Percentiles rank a stretch among this genome's conserved stretches.
phyloP scores from a whole-genome alignment of 495 filamentous ascomycete species.

The Neurospora pannonica region DNA sequence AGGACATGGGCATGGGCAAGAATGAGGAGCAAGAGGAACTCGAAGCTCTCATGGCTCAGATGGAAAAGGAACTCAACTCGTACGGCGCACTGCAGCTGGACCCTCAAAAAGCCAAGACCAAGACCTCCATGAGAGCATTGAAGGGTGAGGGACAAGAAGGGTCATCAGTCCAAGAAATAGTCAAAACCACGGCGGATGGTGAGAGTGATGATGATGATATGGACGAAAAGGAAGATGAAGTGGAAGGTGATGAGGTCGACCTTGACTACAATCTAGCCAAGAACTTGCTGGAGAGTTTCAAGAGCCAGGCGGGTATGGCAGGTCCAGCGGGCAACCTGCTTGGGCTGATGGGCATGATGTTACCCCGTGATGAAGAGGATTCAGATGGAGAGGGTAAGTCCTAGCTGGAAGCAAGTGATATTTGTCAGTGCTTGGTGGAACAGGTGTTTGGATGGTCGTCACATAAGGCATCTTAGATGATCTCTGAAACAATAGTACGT shows the following conservation, averaged over 20 bases:
- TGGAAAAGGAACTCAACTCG: conserved; percentile 72
- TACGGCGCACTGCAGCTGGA: conserved; percentile 67
- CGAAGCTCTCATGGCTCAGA: conserved; percentile 57
- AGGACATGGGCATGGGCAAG: conserved; percentile 23
- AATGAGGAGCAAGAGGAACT: conserved; percentile 68
- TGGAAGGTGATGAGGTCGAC: conserved; percentile 48
- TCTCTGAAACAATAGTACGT: neutral
- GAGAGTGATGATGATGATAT: neutral
- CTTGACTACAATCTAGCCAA: conserved; percentile 82
- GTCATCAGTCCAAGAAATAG: neutral
- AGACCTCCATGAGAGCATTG: conserved; percentile 1
- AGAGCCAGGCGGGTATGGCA: conserved; percentile 72
- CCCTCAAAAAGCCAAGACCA: conserved; percentile 12
- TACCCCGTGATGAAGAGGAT: conserved; percentile 68
- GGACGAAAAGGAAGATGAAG: conserved; percentile 25
- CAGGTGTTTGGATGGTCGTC: neutral
- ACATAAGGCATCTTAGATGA: neutral
- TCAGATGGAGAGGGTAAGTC: conserved; percentile 1
- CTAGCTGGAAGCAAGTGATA: neutral
- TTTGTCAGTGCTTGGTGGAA: neutral
- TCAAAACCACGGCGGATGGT: conserved; percentile 3
- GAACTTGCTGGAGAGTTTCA: conserved; percentile 87
- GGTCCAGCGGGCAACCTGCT: conserved; percentile 83
- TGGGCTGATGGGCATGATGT: conserved; percentile 67
- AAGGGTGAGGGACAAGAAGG: conserved; percentile 6